A percentile compares a stretch with the other conserved stretches of the same genome.
Conservation (phyloP, 2,329 filamentous ascomycete genomes). For the Scytalidium sp. region DNA sequence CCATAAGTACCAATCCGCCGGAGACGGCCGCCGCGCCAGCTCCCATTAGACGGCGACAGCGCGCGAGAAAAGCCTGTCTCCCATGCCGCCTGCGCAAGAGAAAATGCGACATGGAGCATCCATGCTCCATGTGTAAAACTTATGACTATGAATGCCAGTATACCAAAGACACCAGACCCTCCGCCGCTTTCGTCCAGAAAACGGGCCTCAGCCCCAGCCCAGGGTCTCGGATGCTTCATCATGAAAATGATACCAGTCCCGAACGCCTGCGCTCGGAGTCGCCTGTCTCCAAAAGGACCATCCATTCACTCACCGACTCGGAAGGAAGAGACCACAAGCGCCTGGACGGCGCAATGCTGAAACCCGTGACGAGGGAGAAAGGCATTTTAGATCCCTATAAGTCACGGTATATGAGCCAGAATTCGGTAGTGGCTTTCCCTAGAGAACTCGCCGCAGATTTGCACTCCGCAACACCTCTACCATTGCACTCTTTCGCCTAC, state of each 20-base stretch:
- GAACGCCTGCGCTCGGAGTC: not conserved
- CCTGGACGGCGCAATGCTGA: not conserved
- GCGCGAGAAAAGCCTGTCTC: slow-evolving; percentile 19
- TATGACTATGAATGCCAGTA: slow-evolving; percentile 21
- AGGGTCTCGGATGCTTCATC: not conserved
- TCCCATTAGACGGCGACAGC: slow-evolving; percentile 13
- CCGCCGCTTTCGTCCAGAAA: slow-evolving; percentile 10
- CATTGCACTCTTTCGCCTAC: slow-evolving; percentile 34
- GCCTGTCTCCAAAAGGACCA: not conserved
- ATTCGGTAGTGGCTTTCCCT: slow-evolving; percentile 31
- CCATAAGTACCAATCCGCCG: not conserved
- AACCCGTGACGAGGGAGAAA: not conserved
- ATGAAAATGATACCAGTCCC: not conserved
- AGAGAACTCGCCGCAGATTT: slow-evolving; percentile 28
- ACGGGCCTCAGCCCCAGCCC: not conserved
- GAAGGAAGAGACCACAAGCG: not conserved
- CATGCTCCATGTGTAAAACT: slow-evolving; percentile 19
- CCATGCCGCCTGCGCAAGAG: slow-evolving; percentile 22
- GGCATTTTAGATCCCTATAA: slow-evolving; percentile 28
- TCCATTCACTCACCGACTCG: not conserved
- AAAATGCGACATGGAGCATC: slow-evolving; percentile 20
- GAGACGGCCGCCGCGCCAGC: slow-evolving; percentile 1
- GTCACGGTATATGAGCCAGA: slow-evolving; percentile 26
- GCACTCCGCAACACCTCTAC: slow-evolving; percentile 28
- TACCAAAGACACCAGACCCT: slow-evolving; percentile 7